Conservation (phyloP, 495 filamentous ascomycete genomes). For the Amniculicola lignicola region DNA sequence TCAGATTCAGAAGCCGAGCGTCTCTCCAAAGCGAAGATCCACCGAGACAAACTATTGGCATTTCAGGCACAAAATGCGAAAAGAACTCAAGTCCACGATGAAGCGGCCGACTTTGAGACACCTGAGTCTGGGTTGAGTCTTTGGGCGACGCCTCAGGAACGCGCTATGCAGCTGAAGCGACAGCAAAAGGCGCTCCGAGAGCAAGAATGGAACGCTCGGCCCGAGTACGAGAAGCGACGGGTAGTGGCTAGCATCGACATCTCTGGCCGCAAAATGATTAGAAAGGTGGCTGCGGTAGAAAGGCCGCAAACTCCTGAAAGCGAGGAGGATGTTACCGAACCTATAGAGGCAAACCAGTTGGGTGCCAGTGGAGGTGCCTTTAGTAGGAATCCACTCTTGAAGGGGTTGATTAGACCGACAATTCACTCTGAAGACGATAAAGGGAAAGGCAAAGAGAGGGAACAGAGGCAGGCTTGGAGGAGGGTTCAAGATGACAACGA, state of each 20-base stretch:
- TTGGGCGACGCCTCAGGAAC: constrained; percentile 85
- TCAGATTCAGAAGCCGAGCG: constrained; percentile 42
- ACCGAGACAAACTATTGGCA: constrained; percentile 74
- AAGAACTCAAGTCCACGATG: constrained; percentile 84
- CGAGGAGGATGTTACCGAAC: constrained; percentile 48
- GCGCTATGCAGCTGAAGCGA: constrained; percentile 80
- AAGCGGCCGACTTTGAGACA: constrained; percentile 89
- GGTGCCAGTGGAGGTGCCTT: constrained; percentile 54
- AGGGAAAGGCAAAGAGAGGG: constrained; percentile 32
- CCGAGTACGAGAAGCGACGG: constrained; percentile 89
- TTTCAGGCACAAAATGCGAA: constrained; percentile 89
- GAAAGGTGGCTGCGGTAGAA: constrained; percentile 65
- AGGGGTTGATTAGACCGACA: constrained; percentile 73
- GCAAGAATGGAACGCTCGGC: constrained; percentile 84
- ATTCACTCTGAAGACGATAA: constrained; percentile 58
- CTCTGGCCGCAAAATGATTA: constrained; percentile 69
- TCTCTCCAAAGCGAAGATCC: constrained; percentile 57
- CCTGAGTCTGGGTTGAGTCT: constrained; percentile 64
- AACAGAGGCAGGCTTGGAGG: constrained; percentile 65
- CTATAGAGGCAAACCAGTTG: constrained; percentile 30
- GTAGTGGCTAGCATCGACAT: constrained; percentile 86
- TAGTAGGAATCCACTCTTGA: constrained; percentile 79
- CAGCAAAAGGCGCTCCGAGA: constrained; percentile 86
- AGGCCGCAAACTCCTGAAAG: constrained; percentile 41
- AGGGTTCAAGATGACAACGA: constrained; percentile 88